Evolutionary conservation across 73 alveolate genomes (phyloP).

Genomic region (Effrenium voratum): DNA sequence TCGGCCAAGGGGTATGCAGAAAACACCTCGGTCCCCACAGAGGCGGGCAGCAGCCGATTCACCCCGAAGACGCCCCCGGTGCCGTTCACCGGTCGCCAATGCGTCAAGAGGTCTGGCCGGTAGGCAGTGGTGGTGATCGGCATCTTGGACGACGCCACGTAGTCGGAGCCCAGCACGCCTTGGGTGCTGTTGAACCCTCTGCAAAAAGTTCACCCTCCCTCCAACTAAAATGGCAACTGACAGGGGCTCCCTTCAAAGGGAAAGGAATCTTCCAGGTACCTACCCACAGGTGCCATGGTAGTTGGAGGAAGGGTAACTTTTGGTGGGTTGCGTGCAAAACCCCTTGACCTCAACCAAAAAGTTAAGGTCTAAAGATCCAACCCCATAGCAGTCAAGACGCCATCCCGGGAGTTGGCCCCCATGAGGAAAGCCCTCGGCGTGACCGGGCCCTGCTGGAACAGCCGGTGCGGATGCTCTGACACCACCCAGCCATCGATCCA

Average conservation of each 20-base stretch:
- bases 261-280: too few species aligned
- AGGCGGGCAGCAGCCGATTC: not conserved
- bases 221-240: too few species aligned
- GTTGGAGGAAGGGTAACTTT: too few species aligned
- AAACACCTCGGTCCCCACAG: not conserved
- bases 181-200: not conserved
- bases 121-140: not conserved
- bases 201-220: not conserved
- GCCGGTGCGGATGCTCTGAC: not conserved
- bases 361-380: too few species aligned
- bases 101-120: not conserved
- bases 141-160: not conserved
- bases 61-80: not conserved
- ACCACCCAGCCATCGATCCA: conserved; percentile 50
- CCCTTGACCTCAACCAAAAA: too few species aligned
- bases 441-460: not conserved
- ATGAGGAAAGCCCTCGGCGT: conserved; percentile 11
- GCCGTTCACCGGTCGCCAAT: not conserved
- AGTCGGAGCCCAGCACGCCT: not conserved
- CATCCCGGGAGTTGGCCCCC: conserved; percentile 39
- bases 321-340: too few species aligned
- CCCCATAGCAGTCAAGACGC: too few species aligned
- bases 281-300: too few species aligned
- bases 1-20: not conserved
- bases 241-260: too few species aligned